A percentile compares a stretch with the other conserved stretches of the same genome.
Evolutionary conservation across 1,139 yeast genomes (phyloP).

Genomic region (Arxiozyma telluris): DNA sequence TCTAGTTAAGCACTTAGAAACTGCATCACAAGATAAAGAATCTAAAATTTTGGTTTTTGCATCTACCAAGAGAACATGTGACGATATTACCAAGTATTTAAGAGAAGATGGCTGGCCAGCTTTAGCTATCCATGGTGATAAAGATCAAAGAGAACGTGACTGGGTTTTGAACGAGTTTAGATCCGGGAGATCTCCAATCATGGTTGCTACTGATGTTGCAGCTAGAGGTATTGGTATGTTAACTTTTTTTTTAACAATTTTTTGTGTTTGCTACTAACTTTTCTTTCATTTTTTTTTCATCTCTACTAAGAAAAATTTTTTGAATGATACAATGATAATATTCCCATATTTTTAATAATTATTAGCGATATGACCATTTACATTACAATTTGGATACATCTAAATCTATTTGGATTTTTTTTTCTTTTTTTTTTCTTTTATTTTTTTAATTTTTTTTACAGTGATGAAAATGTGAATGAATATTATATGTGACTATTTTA

Average conservation of each 20-base stretch:
- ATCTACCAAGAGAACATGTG: constrained; percentile 95
- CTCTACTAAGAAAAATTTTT: not conserved
- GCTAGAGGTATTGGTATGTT: constrained; percentile 99
- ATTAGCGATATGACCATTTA: too few species aligned
- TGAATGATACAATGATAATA: not conserved
- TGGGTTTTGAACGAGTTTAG: constrained; percentile 94
- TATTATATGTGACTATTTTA: constrained; percentile 1
- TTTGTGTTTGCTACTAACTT: constrained; percentile 9
- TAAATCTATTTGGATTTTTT: not conserved
- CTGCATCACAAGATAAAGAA: constrained; percentile 68
- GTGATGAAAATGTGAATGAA: constrained; percentile 1
- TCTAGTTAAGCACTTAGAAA: constrained; percentile 72
- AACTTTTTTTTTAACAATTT: constrained; percentile 23
- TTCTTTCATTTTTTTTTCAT: constrained; percentile 4
- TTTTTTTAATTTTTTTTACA: constrained; percentile 2
- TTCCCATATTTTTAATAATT: not conserved
- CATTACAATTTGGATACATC: not conserved
- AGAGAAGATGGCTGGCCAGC: constrained; percentile 99
- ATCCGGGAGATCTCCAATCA: constrained; percentile 84
- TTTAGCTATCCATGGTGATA: constrained; percentile 97
- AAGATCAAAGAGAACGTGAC: constrained; percentile 95
- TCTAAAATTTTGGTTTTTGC: constrained; percentile 82
- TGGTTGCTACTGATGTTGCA: constrained; percentile 99
- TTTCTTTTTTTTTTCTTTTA: constrained; percentile 2
- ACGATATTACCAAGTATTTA: constrained; percentile 81